Evolutionary conservation across 768 basidiomycete genomes (phyloP).

Genomic region (Lentinula sp.): DNA sequence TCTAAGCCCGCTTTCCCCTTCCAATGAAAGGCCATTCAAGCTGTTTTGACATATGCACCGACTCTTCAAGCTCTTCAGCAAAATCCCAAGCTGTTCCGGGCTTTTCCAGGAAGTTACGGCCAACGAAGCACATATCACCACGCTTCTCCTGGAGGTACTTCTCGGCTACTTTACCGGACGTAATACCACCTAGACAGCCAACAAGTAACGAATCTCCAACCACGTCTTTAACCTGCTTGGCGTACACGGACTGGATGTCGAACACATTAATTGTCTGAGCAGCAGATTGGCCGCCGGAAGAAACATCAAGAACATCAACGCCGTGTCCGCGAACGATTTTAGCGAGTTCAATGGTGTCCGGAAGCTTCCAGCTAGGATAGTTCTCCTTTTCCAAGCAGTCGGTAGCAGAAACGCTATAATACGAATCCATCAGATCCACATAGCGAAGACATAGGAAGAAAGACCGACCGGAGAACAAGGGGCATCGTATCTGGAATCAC

Average conservation of each 20-base stretch:
- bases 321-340: constrained; percentile 57
- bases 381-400: constrained; percentile 68
- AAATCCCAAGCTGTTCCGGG: constrained; percentile 46
- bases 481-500: constrained; percentile 58
- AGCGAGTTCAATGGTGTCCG: constrained; percentile 62
- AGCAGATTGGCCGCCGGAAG: constrained; percentile 52
- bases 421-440: not conserved
- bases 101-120: constrained; percentile 56
- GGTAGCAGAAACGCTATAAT: constrained; percentile 55
- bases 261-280: constrained; percentile 30
- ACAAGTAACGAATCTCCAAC: constrained; percentile 27
- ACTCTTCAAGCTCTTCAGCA: constrained; percentile 50
- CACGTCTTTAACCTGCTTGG: constrained; percentile 42
- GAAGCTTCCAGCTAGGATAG: constrained; percentile 61
- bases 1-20: constrained; percentile 14
- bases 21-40: constrained; percentile 50
- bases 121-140: constrained; percentile 57
- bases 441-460: not conserved
- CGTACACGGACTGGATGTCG: constrained; percentile 49
- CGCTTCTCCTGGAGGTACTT: constrained; percentile 47
- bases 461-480: constrained; percentile 57
- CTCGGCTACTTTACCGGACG: constrained; percentile 48
- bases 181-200: constrained; percentile 50
- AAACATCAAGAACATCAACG: constrained; percentile 73
- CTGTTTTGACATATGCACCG: constrained; percentile 42